phyloP scores from a whole-genome alignment of 2,329 filamentous ascomycete species.

The Chalara sp. region DNA sequence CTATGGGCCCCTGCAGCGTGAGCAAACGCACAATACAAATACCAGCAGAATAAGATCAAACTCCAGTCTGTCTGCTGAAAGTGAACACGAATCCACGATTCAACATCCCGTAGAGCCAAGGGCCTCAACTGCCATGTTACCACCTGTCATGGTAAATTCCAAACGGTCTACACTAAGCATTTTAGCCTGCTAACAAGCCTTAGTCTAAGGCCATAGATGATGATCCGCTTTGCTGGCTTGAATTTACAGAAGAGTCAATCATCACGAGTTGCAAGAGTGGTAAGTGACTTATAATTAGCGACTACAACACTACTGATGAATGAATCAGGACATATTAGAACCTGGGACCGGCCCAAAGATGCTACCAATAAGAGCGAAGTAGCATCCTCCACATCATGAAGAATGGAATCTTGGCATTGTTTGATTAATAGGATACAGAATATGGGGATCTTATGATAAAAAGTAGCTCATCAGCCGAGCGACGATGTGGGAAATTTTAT shows the following conservation, averaged over 20 bases:
- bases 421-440: too few relatives aligned
- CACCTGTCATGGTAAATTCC: conserved; percentile 72
- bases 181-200: conserved; percentile 16
- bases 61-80: conserved; percentile 53
- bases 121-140: conserved; percentile 75
- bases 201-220: conserved; percentile 78
- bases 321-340: conserved; percentile 18
- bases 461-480: too few relatives aligned
- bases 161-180: neutral
- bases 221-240: conserved; percentile 82
- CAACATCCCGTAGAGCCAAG: conserved; percentile 82
- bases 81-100: conserved; percentile 51
- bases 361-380: conserved; percentile 9
- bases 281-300: conserved; percentile 39
- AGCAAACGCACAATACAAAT: conserved; percentile 56
- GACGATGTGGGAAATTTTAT: too few relatives aligned
- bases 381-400: conserved; percentile 1
- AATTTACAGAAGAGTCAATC: conserved; percentile 90
- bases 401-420: too few relatives aligned
- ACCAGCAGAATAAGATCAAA: conserved; percentile 61
- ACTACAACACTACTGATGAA: neutral
- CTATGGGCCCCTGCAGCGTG: conserved; percentile 42
- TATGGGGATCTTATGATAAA: too few relatives aligned
- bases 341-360: conserved; percentile 20
- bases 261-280: conserved; percentile 88